These are phyloP conservation scores for Coemansia sp. DNA, from an alignment of 192 early-diverging fungal species.

Conservation along the genomic window DNA sequence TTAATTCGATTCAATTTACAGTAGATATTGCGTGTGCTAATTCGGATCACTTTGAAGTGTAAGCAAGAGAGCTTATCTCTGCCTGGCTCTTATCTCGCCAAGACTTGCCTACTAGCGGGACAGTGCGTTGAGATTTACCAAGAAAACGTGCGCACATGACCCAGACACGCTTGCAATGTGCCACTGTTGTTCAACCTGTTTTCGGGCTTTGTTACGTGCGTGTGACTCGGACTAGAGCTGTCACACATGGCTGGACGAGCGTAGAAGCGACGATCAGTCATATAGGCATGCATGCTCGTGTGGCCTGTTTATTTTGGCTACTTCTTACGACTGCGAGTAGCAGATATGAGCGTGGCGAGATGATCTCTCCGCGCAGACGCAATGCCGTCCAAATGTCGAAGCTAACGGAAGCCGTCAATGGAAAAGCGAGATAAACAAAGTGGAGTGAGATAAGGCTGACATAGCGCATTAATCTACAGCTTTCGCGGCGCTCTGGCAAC, in stretches of 20 bases:
- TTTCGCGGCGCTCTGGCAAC: background rate
- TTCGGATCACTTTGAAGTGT: background rate
- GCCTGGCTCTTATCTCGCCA: background rate
- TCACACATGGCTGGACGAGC: background rate
- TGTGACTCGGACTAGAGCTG: constrained; percentile 5
- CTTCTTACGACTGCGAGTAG: background rate
- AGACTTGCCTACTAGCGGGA: background rate
- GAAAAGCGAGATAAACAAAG: background rate
- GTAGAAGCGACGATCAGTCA: constrained; percentile 2
- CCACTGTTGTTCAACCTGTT: background rate
- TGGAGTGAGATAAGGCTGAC: too few relatives aligned
- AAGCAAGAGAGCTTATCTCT: background rate
- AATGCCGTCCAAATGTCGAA: background rate
- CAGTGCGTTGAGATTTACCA: background rate
- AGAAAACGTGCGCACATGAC: background rate
- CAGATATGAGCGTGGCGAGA: background rate
- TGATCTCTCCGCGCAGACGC: background rate
- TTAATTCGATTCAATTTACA: background rate
- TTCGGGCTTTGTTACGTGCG: constrained; percentile 2
- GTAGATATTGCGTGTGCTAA: too few relatives aligned
- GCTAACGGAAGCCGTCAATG: background rate
- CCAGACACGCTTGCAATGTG: background rate
- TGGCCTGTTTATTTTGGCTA: background rate
- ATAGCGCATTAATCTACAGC: background rate
- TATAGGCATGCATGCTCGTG: background rate